Base-by-base conservation (phyloP, 1,284 basidiomycete genomes). In the Mycosarcoma mackinlayi region DNA sequence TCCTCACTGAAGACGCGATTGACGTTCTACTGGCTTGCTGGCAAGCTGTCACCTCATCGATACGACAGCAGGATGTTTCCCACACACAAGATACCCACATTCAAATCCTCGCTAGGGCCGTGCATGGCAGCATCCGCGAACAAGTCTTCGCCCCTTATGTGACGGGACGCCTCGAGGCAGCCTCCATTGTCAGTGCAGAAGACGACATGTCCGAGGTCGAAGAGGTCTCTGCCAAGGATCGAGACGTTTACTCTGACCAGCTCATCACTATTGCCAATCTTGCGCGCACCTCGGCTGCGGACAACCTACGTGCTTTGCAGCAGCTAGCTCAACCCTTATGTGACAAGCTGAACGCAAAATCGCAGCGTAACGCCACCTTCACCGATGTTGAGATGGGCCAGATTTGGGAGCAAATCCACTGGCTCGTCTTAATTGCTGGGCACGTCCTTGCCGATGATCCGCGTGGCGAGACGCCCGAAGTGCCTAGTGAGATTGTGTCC, bases 381-480 rank as follows among this genome's bases (percentile, higher is more conserved):
- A 37, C 38, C 19, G 50, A 56, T 13, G 37, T 59, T 5, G 54
- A 69, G 41, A 28, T 73, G 31, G 75, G 71, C 3, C 71, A 68
- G 48, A 39, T 45, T 3, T 81, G 79, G 79, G 79, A 81, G 45
- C 75, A 78, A 48, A 51, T 73, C 9, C 78, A 81, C 45, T 80
- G 78, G 79, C 55, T 78, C 19, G 33, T 68, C 10, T 49, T 81
- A 31, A 74, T 81, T 10, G 57, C 58, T 3, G 79, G 72, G 1
- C 73, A 80, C 25, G 47, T 77, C 8, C 37, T 81, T 6, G 75
- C 77, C 4, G 79, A 81, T 24, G 58, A 70, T 18, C 49, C 64
- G 7, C 47, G 44, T 4, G 75, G 77, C 40, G 79, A 81, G 55
- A 62, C 64, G 6, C 66, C 69, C 18, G 52, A 63, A 18, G 49